Evolutionary conservation across 225 moss, liverwort and hornwort species (phyloP).

Genomic region (Marchantia paleacea): DNA sequence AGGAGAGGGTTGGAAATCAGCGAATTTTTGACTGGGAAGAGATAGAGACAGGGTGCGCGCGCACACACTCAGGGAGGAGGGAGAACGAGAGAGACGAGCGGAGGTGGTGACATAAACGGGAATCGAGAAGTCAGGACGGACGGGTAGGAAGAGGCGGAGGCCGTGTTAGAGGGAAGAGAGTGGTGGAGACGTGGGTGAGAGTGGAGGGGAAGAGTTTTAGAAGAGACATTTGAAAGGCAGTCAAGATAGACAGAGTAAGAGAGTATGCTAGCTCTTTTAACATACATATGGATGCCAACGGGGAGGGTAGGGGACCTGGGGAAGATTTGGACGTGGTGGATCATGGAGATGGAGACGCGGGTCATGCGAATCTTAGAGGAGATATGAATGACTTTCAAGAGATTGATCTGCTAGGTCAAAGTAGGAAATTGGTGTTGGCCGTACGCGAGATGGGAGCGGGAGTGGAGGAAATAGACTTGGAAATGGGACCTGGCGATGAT

Average conservation of each 20-base stretch:
- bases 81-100: neutral
- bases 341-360: slow-evolving; percentile 42
- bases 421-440: slow-evolving; percentile 53
- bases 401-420: slow-evolving; percentile 50
- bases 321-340: slow-evolving; percentile 46
- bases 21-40: neutral
- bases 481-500: slow-evolving; percentile 95
- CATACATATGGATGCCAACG: slow-evolving; percentile 46
- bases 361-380: slow-evolving; percentile 37
- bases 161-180: neutral
- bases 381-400: slow-evolving; percentile 56
- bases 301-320: slow-evolving; percentile 41
- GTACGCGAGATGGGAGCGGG: slow-evolving; percentile 70
- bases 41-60: neutral
- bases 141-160: neutral
- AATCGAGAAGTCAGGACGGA: neutral
- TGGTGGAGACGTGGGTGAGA: neutral
- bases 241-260: slow-evolving; percentile 41
- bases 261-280: slow-evolving; percentile 52
- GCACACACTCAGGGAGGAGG: neutral
- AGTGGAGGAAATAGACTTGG: slow-evolving; percentile 98
- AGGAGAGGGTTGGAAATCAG: neutral
- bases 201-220: neutral
- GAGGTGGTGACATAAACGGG: neutral
- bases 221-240: slow-evolving; percentile 28